Evolutionary conservation across 2,329 filamentous ascomycete species (phyloP).

Genomic region (Ascosphaera apis): DNA sequence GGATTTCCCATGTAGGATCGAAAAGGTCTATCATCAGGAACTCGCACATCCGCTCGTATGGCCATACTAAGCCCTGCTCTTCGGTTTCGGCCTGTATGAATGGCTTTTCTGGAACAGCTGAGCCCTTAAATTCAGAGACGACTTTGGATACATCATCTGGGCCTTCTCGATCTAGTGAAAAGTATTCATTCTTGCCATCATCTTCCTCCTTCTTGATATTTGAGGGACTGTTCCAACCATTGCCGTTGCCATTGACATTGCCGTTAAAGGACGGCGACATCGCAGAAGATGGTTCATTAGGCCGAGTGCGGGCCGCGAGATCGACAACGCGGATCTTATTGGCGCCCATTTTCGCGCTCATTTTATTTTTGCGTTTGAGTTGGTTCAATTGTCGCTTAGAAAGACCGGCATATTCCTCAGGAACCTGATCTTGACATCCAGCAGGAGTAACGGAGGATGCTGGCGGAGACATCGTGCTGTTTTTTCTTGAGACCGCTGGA

Average conservation of each 20-base stretch:
- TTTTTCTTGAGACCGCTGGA: slow-evolving; percentile 5
- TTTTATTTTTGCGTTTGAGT: slow-evolving; percentile 80
- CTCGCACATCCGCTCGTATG: slow-evolving; percentile 79
- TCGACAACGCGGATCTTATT: slow-evolving; percentile 82
- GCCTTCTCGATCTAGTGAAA: slow-evolving; percentile 60
- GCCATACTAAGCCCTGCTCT: slow-evolving; percentile 68
- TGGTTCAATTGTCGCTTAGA: slow-evolving; percentile 90
- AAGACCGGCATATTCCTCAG: slow-evolving; percentile 25
- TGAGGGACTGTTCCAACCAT: slow-evolving; percentile 26
- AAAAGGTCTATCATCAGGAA: slow-evolving; percentile 88
- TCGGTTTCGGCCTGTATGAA: slow-evolving; percentile 58
- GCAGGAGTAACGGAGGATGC: slow-evolving; percentile 25
- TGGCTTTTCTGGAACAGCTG: slow-evolving; percentile 58
- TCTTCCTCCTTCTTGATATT: slow-evolving; percentile 39
- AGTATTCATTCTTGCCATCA: slow-evolving; percentile 54
- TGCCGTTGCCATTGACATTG: not conserved
- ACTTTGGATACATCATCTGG: slow-evolving; percentile 80
- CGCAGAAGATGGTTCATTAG: slow-evolving; percentile 28
- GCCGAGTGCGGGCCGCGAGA: slow-evolving; percentile 37
- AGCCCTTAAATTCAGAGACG: slow-evolving; percentile 86
- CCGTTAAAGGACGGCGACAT: slow-evolving; percentile 29
- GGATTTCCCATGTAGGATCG: slow-evolving; percentile 80
- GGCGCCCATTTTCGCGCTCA: slow-evolving; percentile 67
- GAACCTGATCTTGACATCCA: slow-evolving; percentile 15
- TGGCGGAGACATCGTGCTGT: slow-evolving; percentile 8